Evolutionary conservation across 352 stramenopile genomes (phyloP), one percentile per base, ranked within the genome.

Genomic region (Phytophthora podocarpi): DNA sequence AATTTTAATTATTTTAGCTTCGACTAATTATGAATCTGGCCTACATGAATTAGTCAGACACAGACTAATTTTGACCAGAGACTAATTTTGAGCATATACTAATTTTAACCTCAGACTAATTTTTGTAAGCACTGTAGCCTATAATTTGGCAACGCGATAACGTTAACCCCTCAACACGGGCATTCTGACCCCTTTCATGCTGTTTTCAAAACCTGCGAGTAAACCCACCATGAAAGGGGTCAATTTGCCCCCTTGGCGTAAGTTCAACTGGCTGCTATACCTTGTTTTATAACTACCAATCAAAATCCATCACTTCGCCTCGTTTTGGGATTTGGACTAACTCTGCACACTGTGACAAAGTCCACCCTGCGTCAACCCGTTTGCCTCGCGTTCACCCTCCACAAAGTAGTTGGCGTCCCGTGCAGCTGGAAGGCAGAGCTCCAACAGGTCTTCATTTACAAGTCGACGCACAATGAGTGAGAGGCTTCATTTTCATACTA

Each of bases 121-220:
- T n/a, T n/a, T n/a, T n/a, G n/a, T n/a, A n/a, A n/a, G n/a, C n/a
- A n/a, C n/a, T n/a, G n/a, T n/a, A n/a, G n/a, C n/a, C n/a, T n/a
- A n/a, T n/a, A n/a, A n/a, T n/a, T n/a, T n/a, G n/a, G n/a, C n/a
- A n/a, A n/a, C n/a, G n/a, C n/a, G n/a, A n/a, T n/a, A n/a, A n/a
- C n/a, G n/a, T n/a, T n/a, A n/a, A n/a, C n/a, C n/a, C n/a, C n/a
- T n/a, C n/a, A n/a, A n/a, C n/a, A n/a, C n/a, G n/a, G n/a, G n/a
- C n/a, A n/a, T n/a, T n/a, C n/a, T n/a, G n/a, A n/a, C 36, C 49
- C 36, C 36, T 48, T 58, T 58, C 15, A 48, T 32, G n/a, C 23
- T 58, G 4, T 18, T 39, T 21, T 39, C 36, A 42, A 42, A 42
- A 40, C 36, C 36, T 42, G 36, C 5, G 36, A 42, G 36, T 26